phyloP scores from a whole-genome alignment of 2,329 filamentous ascomycete genomes.

The Neopestalotiopsis sp. region DNA sequence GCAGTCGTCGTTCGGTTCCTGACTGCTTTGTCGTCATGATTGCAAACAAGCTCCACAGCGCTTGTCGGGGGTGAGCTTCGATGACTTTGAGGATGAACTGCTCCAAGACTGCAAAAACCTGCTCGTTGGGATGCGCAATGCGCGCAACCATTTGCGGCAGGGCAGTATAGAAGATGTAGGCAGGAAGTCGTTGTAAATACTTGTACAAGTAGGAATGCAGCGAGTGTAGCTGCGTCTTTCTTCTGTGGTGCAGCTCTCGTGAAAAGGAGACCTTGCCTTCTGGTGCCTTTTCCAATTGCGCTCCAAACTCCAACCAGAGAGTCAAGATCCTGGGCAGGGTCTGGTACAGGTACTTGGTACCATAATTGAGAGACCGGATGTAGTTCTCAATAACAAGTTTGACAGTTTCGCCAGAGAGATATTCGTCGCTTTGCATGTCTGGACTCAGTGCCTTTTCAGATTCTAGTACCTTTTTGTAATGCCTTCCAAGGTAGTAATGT shows the following conservation, averaged over 20 bases:
- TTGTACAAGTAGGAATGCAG: conserved; percentile 81
- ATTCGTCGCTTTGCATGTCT: conserved; percentile 78
- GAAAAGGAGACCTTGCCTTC: conserved; percentile 60
- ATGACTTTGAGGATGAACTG: conserved; percentile 88
- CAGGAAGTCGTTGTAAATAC: conserved; percentile 74
- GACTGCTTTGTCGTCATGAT: conserved; percentile 81
- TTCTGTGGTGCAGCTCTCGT: conserved; percentile 56
- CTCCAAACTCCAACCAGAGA: conserved; percentile 91
- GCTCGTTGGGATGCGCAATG: conserved; percentile 82
- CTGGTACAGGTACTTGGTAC: conserved; percentile 95
- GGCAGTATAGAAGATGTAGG: conserved; percentile 81
- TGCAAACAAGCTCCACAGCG: conserved; percentile 88
- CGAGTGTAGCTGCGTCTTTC: conserved; percentile 70
- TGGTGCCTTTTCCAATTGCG: conserved; percentile 69
- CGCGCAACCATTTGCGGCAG: conserved; percentile 95
- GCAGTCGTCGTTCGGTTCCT: conserved; percentile 62
- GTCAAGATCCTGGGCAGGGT: conserved; percentile 91
- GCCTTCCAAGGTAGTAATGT: conserved; percentile 94
- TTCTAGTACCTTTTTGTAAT: conserved; percentile 96
- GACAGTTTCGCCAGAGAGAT: conserved; percentile 80
- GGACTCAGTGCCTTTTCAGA: conserved; percentile 80
- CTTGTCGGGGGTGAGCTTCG: conserved; percentile 84
- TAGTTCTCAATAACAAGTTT: conserved; percentile 93
- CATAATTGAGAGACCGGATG: conserved; percentile 82
- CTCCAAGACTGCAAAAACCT: conserved; percentile 78